These are phyloP conservation scores for Chenopodium suecicum DNA, from an alignment of 148 eudicot species.

Conservation along the genomic window DNA sequence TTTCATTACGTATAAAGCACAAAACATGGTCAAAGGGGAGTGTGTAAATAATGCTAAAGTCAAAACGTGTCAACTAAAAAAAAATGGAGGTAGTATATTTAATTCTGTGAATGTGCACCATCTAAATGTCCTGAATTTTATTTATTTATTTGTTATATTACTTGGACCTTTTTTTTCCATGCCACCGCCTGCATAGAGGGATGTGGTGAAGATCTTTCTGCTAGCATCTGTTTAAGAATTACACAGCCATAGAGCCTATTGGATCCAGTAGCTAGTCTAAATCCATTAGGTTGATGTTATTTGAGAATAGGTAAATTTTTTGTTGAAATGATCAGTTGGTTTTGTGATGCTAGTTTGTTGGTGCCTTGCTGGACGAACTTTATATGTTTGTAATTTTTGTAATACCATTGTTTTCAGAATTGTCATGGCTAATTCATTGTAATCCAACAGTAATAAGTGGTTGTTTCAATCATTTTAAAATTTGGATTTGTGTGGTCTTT, in stretches of 20 bases:
- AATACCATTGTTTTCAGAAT: neutral
- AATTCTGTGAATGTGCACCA: neutral
- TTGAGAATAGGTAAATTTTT: neutral
- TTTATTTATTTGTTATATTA: neutral
- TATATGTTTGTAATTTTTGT: neutral
- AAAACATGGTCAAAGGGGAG: too few species aligned
- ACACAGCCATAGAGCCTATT: neutral
- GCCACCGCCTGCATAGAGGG: slow-evolving; percentile 8
- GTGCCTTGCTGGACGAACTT: neutral
- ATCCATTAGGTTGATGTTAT: neutral
- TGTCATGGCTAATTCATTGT: neutral
- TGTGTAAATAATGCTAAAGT: too few species aligned
- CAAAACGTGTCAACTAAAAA: too few species aligned
- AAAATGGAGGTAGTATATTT: too few species aligned
- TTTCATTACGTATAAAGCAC: too few species aligned
- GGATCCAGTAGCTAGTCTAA: neutral
- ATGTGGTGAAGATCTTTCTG: slow-evolving; percentile 5
- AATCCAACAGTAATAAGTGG: neutral
- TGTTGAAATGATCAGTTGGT: neutral
- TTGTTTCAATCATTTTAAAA: neutral
- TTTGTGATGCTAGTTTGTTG: neutral
- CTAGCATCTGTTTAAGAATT: slow-evolving; percentile 1
- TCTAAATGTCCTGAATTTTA: neutral
- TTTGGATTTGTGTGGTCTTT: neutral
- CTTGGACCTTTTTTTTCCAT: neutral